A percentile compares a stretch with the other conserved stretches of the same genome.
Conservation (phyloP, 305 asterid species). For the Andrographis paniculata region DNA sequence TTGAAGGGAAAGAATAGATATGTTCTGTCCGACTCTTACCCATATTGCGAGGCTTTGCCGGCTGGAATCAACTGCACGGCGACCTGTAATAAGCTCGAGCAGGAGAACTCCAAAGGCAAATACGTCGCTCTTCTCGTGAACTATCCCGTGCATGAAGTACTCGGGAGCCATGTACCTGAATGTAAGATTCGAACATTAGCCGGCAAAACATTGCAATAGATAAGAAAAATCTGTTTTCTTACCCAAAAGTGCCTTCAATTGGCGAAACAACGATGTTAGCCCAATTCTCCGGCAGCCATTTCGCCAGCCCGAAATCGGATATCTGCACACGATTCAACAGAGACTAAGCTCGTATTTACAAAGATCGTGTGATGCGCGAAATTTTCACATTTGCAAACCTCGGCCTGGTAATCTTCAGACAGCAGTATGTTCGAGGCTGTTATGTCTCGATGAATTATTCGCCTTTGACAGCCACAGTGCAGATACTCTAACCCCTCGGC, state of each 20-base stretch:
- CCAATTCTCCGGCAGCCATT: conserved; percentile 75
- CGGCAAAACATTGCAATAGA: not conserved
- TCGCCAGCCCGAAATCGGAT: conserved; percentile 72
- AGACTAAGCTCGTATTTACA: not conserved
- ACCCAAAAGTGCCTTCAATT: conserved; percentile 82
- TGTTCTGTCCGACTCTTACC: conserved; percentile 54
- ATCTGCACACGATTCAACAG: conserved; percentile 27
- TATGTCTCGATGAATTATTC: conserved; percentile 54
- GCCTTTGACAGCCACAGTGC: conserved; percentile 33
- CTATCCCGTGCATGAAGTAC: conserved; percentile 71
- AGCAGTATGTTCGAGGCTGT: conserved; percentile 65
- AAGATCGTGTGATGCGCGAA: not conserved
- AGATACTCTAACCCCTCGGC: conserved; percentile 92
- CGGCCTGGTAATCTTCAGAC: conserved; percentile 54
- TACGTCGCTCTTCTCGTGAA: conserved; percentile 66
- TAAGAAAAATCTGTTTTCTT: not conserved
- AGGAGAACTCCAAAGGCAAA: conserved; percentile 66
- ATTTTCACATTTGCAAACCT: conserved; percentile 24
- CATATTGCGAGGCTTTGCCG: conserved; percentile 66
- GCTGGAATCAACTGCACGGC: conserved; percentile 53
- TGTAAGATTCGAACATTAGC: not conserved
- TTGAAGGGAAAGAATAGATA: too few relatives aligned
- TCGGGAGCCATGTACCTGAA: conserved; percentile 76
- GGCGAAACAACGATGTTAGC: conserved; percentile 59
- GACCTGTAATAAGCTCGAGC: conserved; percentile 67